Percentiles rank a stretch among this genome's conserved stretches.
Evolutionary conservation across 2,329 filamentous ascomycete genomes (phyloP).

Genomic region (Periconia digitata): DNA sequence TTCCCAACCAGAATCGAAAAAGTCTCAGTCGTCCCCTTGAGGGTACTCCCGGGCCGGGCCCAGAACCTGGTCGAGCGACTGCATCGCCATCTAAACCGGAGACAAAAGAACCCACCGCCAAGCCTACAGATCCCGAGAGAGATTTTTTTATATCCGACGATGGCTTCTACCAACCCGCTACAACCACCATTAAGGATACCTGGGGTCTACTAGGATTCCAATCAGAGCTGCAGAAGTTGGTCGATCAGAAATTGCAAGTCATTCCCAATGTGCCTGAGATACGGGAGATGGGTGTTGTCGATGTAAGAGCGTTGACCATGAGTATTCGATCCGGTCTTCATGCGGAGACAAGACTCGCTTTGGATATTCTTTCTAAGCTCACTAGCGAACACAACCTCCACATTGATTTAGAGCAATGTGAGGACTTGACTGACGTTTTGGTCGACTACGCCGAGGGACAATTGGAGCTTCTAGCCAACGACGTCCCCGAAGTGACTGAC

Average conservation of each 20-base stretch:
- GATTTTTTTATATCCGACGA: conserved; percentile 22
- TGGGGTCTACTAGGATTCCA: conserved; percentile 46
- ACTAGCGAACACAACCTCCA: conserved; percentile 52
- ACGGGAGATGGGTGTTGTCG: conserved; percentile 80
- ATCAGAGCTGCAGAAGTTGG: conserved; percentile 69
- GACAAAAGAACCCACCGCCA: conserved; percentile 16
- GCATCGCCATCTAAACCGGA: conserved; percentile 34
- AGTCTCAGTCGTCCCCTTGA: conserved; percentile 41
- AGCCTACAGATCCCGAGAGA: conserved; percentile 18
- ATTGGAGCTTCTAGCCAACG: conserved; percentile 78
- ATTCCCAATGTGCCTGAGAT: conserved; percentile 76
- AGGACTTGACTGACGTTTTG: conserved; percentile 84
- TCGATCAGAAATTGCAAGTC: conserved; percentile 66
- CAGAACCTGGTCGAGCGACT: conserved; percentile 27
- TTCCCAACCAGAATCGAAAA: conserved; percentile 34
- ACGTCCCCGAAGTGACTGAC: conserved; percentile 82
- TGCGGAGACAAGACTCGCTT: conserved; percentile 82
- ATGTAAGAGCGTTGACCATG: conserved; percentile 86
- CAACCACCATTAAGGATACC: conserved; percentile 21
- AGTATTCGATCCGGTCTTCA: conserved; percentile 88
- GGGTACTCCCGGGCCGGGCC: conserved; percentile 36
- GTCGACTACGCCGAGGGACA: conserved; percentile 91
- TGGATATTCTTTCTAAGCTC: conserved; percentile 78
- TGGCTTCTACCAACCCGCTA: conserved; percentile 31
- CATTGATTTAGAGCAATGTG: conserved; percentile 47